Conservation (phyloP, 495 filamentous ascomycete species). For the Hypoxylon fragiforme region DNA sequence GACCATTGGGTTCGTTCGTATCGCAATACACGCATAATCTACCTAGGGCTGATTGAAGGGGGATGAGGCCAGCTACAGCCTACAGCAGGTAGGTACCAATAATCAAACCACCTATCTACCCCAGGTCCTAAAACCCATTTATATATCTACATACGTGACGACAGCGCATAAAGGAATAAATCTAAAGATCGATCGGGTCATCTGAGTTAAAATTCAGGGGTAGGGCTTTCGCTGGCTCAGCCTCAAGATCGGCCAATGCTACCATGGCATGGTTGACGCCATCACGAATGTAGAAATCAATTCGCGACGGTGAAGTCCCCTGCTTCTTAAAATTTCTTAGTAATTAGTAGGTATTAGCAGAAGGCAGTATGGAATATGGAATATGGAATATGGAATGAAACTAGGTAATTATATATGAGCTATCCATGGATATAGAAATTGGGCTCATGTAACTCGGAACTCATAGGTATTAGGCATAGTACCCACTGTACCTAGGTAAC, state of each 20-base stretch:
- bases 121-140: too few species aligned
- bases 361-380: too few species aligned
- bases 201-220: conserved; percentile 14
- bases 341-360: too few species aligned
- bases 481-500: too few species aligned
- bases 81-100: background rate
- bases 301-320: background rate
- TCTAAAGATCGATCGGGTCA: conserved; percentile 15
- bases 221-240: too few species aligned
- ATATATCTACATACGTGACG: background rate
- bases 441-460: background rate
- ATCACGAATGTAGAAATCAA: background rate
- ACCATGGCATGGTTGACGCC: conserved; percentile 16
- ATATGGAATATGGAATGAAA: too few species aligned
- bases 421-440: too few species aligned
- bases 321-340: too few species aligned
- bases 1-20: too few species aligned
- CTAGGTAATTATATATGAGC: too few species aligned
- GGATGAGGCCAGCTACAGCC: background rate
- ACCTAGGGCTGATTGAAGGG: background rate
- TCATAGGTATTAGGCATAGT: background rate
- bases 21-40: too few species aligned
- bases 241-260: conserved; percentile 22
- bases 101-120: too few species aligned
- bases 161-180: background rate